Evolutionary conservation across 352 stramenopile genomes (phyloP).

Genomic region (Hyaloperonospora arabidopsidis): DNA sequence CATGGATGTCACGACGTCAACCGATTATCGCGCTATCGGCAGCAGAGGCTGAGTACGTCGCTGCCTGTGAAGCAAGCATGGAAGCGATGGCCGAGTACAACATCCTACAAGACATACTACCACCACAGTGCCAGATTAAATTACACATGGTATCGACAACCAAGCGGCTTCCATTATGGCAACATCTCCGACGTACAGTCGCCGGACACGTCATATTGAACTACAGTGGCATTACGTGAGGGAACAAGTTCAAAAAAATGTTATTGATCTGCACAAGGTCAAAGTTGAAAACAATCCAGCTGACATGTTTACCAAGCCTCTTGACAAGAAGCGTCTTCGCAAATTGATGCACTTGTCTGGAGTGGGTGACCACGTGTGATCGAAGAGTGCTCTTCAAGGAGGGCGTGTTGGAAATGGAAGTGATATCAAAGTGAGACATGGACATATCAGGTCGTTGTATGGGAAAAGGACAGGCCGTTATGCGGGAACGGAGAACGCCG

Average conservation of each 20-base stretch:
- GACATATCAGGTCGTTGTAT: too few species aligned
- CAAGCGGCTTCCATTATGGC: not conserved
- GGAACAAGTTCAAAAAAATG: not conserved
- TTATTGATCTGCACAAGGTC: not conserved
- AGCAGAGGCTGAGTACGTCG: not conserved
- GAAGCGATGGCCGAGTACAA: not conserved
- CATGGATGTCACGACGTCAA: not conserved
- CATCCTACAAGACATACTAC: not conserved
- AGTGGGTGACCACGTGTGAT: not conserved
- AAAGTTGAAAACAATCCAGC: not conserved
- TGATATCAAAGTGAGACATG: too few species aligned
- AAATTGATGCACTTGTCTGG: not conserved
- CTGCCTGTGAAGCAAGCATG: not conserved
- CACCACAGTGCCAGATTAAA: not conserved
- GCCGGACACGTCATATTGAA: not conserved
- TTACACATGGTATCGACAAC: not conserved
- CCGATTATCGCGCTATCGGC: not conserved
- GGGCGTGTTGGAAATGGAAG: conserved; percentile 1
- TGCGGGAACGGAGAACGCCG: too few species aligned
- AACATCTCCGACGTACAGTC: not conserved
- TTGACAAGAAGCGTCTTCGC: not conserved
- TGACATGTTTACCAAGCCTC: not conserved
- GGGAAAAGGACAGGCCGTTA: too few species aligned
- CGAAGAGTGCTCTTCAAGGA: not conserved
- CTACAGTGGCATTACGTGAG: not conserved